These are phyloP conservation scores for Xylariaceae sp. DNA, from an alignment of 2,329 filamentous ascomycete species.

Conservation along the genomic window DNA sequence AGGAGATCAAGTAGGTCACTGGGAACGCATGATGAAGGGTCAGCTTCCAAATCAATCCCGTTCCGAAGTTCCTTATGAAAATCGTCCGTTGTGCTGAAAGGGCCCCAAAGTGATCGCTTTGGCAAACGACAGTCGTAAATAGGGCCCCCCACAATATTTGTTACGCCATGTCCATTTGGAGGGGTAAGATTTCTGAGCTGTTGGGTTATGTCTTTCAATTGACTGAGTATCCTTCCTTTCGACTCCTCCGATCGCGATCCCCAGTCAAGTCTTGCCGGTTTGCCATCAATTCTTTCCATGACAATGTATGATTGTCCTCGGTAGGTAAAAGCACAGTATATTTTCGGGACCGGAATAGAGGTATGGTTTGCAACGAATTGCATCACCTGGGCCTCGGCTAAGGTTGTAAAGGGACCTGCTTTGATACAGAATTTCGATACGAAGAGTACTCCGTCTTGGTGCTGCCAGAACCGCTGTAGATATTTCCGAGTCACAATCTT, in stretches of 20 bases:
- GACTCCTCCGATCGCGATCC: conserved; percentile 10
- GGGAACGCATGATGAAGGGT: neutral
- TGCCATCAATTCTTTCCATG: conserved; percentile 48
- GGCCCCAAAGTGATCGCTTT: conserved; percentile 37
- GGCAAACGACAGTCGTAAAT: conserved; percentile 40
- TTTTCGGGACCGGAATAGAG: conserved; percentile 52
- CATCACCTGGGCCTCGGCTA: conserved; percentile 50
- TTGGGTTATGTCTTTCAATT: conserved; percentile 33
- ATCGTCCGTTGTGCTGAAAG: conserved; percentile 41
- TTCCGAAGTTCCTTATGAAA: conserved; percentile 45
- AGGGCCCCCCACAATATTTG: conserved; percentile 39
- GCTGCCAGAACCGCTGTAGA: neutral
- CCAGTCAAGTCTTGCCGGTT: conserved; percentile 12
- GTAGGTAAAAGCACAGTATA: conserved; percentile 52
- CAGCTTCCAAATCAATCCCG: neutral
- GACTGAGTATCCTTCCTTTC: conserved; percentile 25
- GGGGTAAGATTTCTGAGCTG: conserved; percentile 36
- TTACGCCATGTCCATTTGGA: conserved; percentile 22
- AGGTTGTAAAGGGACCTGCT: conserved; percentile 35
- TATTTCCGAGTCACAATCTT: neutral
- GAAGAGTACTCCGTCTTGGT: neutral
- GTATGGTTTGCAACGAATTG: conserved; percentile 50
- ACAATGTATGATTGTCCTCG: conserved; percentile 52
- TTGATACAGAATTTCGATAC: conserved; percentile 34
- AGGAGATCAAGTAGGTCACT: conserved; percentile 27